phyloP scores from a whole-genome alignment of 78 protist species.

The Anaeramoeba flamelloides region DNA sequence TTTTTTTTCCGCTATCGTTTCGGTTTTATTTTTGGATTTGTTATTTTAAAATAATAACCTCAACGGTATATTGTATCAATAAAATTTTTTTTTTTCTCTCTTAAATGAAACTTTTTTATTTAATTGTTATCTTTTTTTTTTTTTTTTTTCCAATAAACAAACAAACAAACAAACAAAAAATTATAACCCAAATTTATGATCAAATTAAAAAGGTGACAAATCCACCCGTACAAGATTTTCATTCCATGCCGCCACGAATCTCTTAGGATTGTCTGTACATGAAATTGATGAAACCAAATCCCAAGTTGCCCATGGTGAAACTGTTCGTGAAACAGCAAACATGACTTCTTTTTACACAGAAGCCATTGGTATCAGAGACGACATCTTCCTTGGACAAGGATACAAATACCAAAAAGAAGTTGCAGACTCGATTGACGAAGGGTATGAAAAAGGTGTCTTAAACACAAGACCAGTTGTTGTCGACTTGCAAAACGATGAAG shows the following conservation, averaged over 20 bases:
- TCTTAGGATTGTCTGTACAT: conserved; percentile 17
- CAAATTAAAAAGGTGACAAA: not conserved
- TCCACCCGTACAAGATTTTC: conserved; percentile 14
- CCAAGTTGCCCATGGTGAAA: conserved; percentile 41
- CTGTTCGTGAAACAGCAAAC: conserved; percentile 36
- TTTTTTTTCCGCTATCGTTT: too few species aligned
- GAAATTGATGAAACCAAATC: conserved; percentile 28
- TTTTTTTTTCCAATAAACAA: too few species aligned
- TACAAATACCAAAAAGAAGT: not conserved
- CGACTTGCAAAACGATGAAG: conserved; percentile 37
- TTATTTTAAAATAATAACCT: too few species aligned
- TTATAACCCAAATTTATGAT: too few species aligned
- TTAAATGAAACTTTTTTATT: not conserved
- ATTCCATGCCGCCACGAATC: conserved; percentile 17
- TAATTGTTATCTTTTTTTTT: not conserved
- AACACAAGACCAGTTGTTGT: conserved; percentile 16
- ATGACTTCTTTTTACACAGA: conserved; percentile 33
- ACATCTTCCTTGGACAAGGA: conserved; percentile 19
- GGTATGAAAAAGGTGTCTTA: conserved; percentile 23
- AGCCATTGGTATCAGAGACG: conserved; percentile 30
- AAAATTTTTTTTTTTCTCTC: not conserved
- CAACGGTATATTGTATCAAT: too few species aligned
- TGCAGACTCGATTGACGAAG: conserved; percentile 22
- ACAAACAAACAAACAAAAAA: too few species aligned
- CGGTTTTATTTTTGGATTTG: too few species aligned